Base-by-base conservation (phyloP, 768 basidiomycete species). In the Lactarius vividus region DNA sequence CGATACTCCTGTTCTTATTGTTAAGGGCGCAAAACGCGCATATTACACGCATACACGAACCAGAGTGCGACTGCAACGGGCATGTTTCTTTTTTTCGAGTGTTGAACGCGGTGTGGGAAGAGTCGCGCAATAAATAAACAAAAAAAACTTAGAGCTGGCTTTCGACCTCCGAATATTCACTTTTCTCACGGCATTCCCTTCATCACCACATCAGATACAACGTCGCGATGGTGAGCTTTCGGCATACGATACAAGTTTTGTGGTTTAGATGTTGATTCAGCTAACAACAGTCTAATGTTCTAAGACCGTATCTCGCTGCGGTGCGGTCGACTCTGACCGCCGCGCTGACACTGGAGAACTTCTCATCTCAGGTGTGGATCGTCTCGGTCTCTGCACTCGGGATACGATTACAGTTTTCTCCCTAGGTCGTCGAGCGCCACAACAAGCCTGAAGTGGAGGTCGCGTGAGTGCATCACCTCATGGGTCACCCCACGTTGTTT, bases 251-350 rank as follows among this genome's bases (percentile, higher is more conserved):
- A 52, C 49, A 23, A 26, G 23, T 28, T 28, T 26, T 52, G 11
- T 26, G 49, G 15, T 52, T 52, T 15, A 52, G 49, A 52, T 26
- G 23, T 52, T 44, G 42, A 44, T n/a, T n/a, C 42, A 44, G 28
- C 29, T 28, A 18, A 56, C 10, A 18, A 63, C 71, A 98, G 96
- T 96, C 96, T 1, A 97, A 98, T 81, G 91, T 92, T 7, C 83
- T 98, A 55, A 85, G 96, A 74, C 96, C 96, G 3, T 98, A 99
- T 78, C 89, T 99, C 61, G 91, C 93, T 28, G 95, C 95, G 23
- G 97, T 99, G 63, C 84, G 97, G 70, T 94, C 94, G 7, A 97
- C 97, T 28, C 82, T 99, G 58, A 98, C 96, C n/a, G 96, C 97
- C 35, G 96, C 97, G 3, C 81, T 99, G 71, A 98, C 96, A 1